These are phyloP conservation scores for Neoboletus subvelutipes DNA, from an alignment of 768 basidiomycete species.

Conservation along the genomic window DNA sequence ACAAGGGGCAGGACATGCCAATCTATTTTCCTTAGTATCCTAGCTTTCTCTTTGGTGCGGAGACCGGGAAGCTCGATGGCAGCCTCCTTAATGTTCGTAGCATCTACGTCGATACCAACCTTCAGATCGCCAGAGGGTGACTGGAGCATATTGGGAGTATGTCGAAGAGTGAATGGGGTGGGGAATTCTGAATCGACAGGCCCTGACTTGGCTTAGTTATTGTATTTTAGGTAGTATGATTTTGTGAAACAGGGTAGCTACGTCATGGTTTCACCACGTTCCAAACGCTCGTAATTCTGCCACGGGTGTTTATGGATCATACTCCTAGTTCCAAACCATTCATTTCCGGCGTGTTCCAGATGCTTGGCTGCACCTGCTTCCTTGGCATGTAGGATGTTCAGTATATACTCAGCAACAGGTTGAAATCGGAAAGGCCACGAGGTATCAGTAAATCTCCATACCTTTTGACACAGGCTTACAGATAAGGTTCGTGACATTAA, in stretches of 20 bases:
- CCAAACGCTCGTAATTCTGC: too few species aligned
- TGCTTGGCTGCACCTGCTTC: too few species aligned
- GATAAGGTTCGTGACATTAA: too few species aligned
- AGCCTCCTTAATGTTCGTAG: conserved; percentile 6
- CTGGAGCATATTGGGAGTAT: conserved; percentile 5
- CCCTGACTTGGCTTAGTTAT: background rate
- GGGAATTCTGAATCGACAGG: conserved; percentile 10
- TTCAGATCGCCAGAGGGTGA: background rate
- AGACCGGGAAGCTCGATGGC: background rate
- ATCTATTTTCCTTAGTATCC: conserved; percentile 19
- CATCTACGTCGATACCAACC: background rate
- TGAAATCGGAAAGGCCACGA: too few species aligned
- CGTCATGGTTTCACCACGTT: background rate
- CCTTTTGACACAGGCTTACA: too few species aligned
- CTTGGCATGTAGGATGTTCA: background rate
- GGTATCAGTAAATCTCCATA: too few species aligned
- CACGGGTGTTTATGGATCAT: background rate
- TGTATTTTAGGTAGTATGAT: background rate
- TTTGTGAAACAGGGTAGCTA: conserved; percentile 2
- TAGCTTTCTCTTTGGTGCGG: conserved; percentile 1
- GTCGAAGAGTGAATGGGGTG: background rate
- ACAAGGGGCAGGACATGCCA: conserved; percentile 22
- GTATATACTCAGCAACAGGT: background rate
- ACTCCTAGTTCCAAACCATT: too few species aligned
- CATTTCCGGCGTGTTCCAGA: background rate